Conservation (phyloP, 805 yeast genomes). For the Wickerhamiella spandovensis region DNA sequence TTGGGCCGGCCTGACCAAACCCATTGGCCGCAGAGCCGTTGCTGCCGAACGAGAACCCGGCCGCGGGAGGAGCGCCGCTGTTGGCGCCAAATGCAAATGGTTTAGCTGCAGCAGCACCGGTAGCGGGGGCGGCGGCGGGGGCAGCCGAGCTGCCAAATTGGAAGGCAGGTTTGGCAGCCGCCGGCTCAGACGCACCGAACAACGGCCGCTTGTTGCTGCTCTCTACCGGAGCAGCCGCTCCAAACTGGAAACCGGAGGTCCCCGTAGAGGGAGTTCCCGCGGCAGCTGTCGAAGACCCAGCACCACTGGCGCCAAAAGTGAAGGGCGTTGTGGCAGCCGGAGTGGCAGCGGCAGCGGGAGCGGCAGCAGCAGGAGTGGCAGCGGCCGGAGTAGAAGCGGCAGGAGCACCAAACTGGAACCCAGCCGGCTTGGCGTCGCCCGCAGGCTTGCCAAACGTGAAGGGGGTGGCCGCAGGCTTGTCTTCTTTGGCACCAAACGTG, state of each 20-base stretch:
- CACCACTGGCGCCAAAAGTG: too few species aligned
- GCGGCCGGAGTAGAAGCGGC: background rate
- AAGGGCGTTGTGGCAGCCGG: too few species aligned
- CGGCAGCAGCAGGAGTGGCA: background rate
- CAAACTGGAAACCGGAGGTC: background rate
- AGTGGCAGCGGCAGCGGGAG: background rate
- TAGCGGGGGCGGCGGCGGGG: background rate
- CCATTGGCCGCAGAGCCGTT: background rate
- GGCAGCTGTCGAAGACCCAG: too few species aligned
- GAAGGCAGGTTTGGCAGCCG: background rate
- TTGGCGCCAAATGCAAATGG: slow-evolving; percentile 1
- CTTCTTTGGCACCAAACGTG: background rate
- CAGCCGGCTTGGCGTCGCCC: background rate
- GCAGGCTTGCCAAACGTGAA: background rate
- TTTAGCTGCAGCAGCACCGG: background rate
- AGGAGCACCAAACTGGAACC: background rate
- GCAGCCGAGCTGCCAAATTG: background rate
- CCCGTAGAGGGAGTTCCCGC: too few species aligned
- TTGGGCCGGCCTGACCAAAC: background rate
- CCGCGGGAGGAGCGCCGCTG: background rate
- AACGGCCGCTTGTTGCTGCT: background rate
- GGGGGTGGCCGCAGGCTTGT: background rate
- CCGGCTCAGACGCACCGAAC: background rate
- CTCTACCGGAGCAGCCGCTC: background rate
- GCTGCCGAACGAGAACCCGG: slow-evolving; percentile 3